These are phyloP conservation scores for Sambucus nigra DNA, from an alignment of 129 eudicot genomes.

Conservation along the genomic window DNA sequence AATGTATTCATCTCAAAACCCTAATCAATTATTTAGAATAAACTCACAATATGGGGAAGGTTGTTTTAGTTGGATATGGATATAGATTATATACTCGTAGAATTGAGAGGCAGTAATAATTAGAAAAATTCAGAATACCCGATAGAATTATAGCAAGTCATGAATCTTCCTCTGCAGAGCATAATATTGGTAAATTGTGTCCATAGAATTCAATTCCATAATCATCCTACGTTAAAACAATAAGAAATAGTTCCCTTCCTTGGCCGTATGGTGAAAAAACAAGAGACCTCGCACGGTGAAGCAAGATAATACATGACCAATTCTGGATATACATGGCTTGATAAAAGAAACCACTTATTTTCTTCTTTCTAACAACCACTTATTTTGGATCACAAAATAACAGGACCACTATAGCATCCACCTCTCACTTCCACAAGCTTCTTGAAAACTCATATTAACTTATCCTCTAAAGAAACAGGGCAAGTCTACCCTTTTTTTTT, in stretches of 20 bases:
- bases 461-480: not conserved
- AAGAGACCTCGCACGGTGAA: not conserved
- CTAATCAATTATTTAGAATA: no score
- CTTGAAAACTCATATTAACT: not conserved
- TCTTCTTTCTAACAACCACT: not conserved
- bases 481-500: not conserved
- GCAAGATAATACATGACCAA: not conserved
- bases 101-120: no score
- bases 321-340: not conserved
- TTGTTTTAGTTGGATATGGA: no score
- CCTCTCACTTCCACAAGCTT: not conserved
- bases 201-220: not conserved
- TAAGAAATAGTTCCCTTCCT: not conserved
- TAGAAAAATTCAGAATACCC: no score
- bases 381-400: not conserved
- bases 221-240: not conserved
- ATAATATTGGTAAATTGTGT: not conserved
- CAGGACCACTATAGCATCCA: not conserved
- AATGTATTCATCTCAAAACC: no score
- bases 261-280: not conserved
- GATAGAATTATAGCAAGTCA: no score
- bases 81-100: no score
- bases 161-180: no score
- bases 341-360: not conserved
- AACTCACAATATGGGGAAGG: no score